Percentiles rank a stretch among this genome's conserved stretches.
phyloP scores from a whole-genome alignment of 805 yeast genomes.

The Candida gorgasii region DNA sequence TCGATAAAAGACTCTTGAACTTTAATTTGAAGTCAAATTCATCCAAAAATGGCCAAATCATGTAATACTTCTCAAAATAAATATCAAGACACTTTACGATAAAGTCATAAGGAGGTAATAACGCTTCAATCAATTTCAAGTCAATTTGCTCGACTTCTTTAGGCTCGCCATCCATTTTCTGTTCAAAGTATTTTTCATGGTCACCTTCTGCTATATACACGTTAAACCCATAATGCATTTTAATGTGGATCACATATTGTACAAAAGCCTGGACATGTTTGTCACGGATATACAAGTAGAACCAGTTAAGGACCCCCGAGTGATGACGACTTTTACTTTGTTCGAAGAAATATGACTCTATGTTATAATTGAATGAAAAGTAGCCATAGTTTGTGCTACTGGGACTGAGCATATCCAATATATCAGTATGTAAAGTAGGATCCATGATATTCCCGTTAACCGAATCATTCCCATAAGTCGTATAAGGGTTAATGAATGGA shows the following conservation, averaged over 20 bases:
- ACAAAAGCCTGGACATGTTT: neutral
- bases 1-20: neutral
- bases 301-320: constrained; percentile 1
- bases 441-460: too few relatives aligned
- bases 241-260: constrained; percentile 1
- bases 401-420: too few relatives aligned
- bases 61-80: constrained; percentile 6
- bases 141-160: neutral
- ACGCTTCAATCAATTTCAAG: neutral
- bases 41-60: constrained; percentile 9
- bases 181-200: constrained; percentile 5
- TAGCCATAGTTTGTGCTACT: neutral
- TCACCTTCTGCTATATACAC: constrained; percentile 4
- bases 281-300: neutral
- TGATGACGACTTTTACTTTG: neutral
- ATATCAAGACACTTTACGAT: neutral
- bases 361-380: constrained; percentile 1
- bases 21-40: constrained; percentile 7
- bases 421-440: too few relatives aligned
- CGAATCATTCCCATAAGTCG: too few relatives aligned
- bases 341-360: constrained; percentile 1
- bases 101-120: constrained; percentile 1
- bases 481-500: constrained; percentile 1
- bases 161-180: neutral
- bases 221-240: constrained; percentile 3